A percentile compares a stretch with the other conserved stretches of the same genome.
Conservation (phyloP, 257 asterid genomes). For the Nicotiana sylvestris region DNA sequence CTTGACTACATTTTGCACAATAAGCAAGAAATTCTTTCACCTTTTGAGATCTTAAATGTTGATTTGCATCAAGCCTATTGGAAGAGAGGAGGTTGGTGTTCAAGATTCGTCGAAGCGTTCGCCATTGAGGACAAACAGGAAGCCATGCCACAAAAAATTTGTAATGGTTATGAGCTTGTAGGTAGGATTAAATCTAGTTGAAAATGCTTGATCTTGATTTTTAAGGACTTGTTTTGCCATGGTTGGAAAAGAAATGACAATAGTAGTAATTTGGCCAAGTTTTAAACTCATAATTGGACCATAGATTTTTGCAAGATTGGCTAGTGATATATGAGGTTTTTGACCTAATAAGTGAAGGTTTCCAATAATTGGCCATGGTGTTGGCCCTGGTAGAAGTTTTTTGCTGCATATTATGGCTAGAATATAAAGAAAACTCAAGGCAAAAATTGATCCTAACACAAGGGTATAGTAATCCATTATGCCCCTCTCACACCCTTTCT, state of each 20-base stretch:
- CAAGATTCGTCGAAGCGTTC: background rate
- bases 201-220: background rate
- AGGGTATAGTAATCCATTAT: slow-evolving; percentile 23
- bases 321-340: background rate
- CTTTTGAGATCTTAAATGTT: slow-evolving; percentile 15
- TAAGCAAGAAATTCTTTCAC: slow-evolving; percentile 10
- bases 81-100: background rate
- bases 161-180: background rate
- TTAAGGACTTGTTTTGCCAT: background rate
- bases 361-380: slow-evolving; percentile 12
- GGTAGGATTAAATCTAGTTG: background rate
- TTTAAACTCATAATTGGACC: slow-evolving; percentile 10
- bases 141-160: background rate
- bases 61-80: slow-evolving; percentile 17
- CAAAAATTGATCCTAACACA: background rate
- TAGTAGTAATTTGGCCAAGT: background rate
- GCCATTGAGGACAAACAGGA: slow-evolving; percentile 1
- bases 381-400: slow-evolving; percentile 18
- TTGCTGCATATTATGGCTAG: background rate
- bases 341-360: slow-evolving; percentile 6
- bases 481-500: background rate
- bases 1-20: background rate
- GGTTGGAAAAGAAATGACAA: background rate
- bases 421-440: background rate
- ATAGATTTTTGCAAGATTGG: slow-evolving; percentile 10